These are phyloP conservation scores for Lablab purpureus DNA, from an alignment of 306 rosid species.

Conservation along the genomic window DNA sequence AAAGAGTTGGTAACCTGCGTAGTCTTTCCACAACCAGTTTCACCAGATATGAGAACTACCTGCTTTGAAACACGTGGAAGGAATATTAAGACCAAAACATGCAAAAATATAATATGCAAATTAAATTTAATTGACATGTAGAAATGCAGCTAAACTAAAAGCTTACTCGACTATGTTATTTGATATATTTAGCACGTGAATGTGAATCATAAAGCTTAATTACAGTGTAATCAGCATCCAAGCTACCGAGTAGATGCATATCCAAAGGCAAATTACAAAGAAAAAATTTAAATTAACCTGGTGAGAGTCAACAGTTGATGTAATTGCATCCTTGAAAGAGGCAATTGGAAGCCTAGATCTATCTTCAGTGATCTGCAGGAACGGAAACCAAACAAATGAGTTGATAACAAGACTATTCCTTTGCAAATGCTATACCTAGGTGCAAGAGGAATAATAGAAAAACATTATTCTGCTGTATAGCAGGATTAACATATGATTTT, in stretches of 20 bases:
- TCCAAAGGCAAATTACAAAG: constrained; percentile 28
- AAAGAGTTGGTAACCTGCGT: constrained; percentile 84
- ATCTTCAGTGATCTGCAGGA: constrained; percentile 58
- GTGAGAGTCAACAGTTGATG: constrained; percentile 78
- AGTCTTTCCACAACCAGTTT: constrained; percentile 99
- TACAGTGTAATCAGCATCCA: constrained; percentile 42
- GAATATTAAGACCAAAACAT: constrained; percentile 43
- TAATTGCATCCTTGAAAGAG: constrained; percentile 73
- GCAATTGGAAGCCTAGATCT: constrained; percentile 89
- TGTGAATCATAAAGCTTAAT: constrained; percentile 24
- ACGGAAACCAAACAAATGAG: constrained; percentile 42
- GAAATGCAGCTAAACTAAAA: constrained; percentile 35
- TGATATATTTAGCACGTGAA: constrained; percentile 37
- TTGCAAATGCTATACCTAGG: constrained; percentile 22
- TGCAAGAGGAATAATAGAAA: constrained; percentile 38
- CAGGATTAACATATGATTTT: background rate
- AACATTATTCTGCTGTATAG: constrained; percentile 7
- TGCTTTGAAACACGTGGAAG: constrained; percentile 55
- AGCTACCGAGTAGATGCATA: constrained; percentile 24
- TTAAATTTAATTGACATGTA: constrained; percentile 4
- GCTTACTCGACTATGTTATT: constrained; percentile 25
- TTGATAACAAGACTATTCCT: constrained; percentile 37
- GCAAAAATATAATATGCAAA: constrained; percentile 43
- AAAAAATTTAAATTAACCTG: constrained; percentile 65
- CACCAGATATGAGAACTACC: constrained; percentile 93